Evolutionary conservation across 1,284 basidiomycete species (phyloP).

Genomic region (Phenoliferia sp.): DNA sequence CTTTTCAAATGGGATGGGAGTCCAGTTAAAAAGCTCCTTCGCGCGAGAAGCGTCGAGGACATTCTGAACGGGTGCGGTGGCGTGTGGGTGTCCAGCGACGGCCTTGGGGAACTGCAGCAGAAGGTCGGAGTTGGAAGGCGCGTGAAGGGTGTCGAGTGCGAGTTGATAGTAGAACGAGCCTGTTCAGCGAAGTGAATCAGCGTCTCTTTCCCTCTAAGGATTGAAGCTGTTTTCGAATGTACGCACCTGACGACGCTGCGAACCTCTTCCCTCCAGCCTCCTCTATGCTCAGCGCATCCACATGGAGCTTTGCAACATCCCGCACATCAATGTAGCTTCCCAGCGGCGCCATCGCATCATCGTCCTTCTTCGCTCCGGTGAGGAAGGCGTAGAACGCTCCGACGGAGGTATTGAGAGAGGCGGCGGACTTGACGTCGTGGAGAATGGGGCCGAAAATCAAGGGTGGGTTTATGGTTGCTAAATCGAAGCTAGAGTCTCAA

Average conservation of each 20-base stretch:
- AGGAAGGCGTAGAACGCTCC: slow-evolving; percentile 32
- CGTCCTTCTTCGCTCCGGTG: slow-evolving; percentile 23
- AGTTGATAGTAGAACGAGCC: slow-evolving; percentile 29
- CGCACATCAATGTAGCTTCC: slow-evolving; percentile 44
- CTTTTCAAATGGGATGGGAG: slow-evolving; percentile 18
- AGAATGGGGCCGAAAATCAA: slow-evolving; percentile 29
- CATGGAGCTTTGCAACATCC: slow-evolving; percentile 43
- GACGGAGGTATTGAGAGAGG: slow-evolving; percentile 32
- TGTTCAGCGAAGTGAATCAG: background rate
- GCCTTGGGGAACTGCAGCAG: slow-evolving; percentile 26
- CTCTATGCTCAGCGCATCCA: slow-evolving; percentile 37
- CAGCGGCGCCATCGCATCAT: slow-evolving; percentile 21
- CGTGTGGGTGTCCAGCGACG: slow-evolving; percentile 11
- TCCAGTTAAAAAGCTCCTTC: slow-evolving; percentile 19
- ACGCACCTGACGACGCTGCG: slow-evolving; percentile 29
- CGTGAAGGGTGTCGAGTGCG: slow-evolving; percentile 26
- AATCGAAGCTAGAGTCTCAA: slow-evolving; percentile 13
- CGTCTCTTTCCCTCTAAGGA: too few species aligned
- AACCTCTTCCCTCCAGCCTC: slow-evolving; percentile 42
- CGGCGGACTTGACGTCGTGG: slow-evolving; percentile 28
- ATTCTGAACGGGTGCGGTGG: slow-evolving; percentile 22
- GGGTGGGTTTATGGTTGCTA: slow-evolving; percentile 19
- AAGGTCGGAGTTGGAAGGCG: slow-evolving; percentile 11
- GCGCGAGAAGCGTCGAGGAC: slow-evolving; percentile 25
- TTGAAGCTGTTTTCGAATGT: background rate